Percentiles rank a stretch among this genome's conserved stretches.
These are phyloP conservation scores for Chlamydomonas sp. DNA, from an alignment of 139 green algal genomes.

Conservation along the genomic window DNA sequence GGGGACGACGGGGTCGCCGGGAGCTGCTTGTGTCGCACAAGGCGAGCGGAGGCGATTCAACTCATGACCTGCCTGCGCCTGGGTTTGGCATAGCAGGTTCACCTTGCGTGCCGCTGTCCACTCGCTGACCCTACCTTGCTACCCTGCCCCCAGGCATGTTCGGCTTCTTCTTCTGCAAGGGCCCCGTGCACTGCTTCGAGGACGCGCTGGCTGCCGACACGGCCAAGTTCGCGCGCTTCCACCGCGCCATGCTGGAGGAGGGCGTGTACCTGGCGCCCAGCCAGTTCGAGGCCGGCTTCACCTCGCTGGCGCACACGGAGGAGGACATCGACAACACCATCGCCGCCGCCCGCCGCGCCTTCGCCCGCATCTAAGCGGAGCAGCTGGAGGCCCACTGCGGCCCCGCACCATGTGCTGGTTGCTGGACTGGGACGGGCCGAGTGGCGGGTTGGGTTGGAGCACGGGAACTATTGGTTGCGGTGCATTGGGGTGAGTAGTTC, in stretches of 20 bases:
- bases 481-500: too few species aligned
- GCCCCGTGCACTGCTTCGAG: conserved; percentile 93
- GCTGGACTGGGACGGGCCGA: too few species aligned
- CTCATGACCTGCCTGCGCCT: background rate
- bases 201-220: conserved; percentile 87
- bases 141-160: conserved; percentile 88
- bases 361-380: conserved; percentile 71
- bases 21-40: too few species aligned
- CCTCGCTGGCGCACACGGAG: conserved; percentile 92
- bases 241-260: conserved; percentile 97
- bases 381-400: too few species aligned
- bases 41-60: background rate
- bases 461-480: too few species aligned
- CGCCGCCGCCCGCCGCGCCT: conserved; percentile 79
- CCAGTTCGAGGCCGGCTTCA: conserved; percentile 97
- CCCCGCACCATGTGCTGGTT: too few species aligned
- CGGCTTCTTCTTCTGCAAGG: conserved; percentile 99
- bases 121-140: background rate
- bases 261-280: conserved; percentile 97
- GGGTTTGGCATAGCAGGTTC: background rate
- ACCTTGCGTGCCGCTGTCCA: background rate
- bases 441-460: too few species aligned
- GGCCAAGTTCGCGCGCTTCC: conserved; percentile 96
- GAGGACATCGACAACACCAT: conserved; percentile 97
- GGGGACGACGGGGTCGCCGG: too few species aligned